These are phyloP conservation scores for Rachicladosporium sp. DNA, from an alignment of 2,329 filamentous ascomycete species.

Conservation along the genomic window DNA sequence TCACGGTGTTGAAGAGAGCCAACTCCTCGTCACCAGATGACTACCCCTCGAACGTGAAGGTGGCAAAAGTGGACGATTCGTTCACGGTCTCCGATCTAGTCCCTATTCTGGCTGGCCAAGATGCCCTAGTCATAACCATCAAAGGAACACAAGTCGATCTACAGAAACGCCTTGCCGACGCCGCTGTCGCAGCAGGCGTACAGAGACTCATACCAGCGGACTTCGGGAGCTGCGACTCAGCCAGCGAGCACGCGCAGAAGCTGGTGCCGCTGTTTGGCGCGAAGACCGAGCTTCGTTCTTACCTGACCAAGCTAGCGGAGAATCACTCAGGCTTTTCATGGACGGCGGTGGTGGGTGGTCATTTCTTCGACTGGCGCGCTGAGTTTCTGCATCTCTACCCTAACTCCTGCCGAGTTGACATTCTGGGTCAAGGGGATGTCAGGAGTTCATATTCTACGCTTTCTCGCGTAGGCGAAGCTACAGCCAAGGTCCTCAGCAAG, in stretches of 20 bases:
- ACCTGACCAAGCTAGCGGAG: conserved; percentile 35
- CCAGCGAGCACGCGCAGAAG: conserved; percentile 22
- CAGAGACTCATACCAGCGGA: conserved; percentile 51
- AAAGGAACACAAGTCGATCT: conserved; percentile 28
- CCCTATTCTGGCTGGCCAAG: conserved; percentile 41
- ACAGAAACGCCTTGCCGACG: conserved; percentile 44
- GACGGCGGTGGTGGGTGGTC: conserved; percentile 46
- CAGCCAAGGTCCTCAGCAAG: conserved; percentile 39
- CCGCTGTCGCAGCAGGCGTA: conserved; percentile 47
- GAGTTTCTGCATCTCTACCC: conserved; percentile 43
- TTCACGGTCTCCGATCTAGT: conserved; percentile 36
- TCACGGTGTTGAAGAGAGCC: conserved; percentile 44
- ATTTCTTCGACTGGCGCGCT: conserved; percentile 52
- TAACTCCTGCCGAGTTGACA: conserved; percentile 35
- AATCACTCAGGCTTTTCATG: conserved; percentile 37
- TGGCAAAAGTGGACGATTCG: conserved; percentile 36
- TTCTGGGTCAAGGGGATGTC: conserved; percentile 46
- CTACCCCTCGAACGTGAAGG: conserved; percentile 27
- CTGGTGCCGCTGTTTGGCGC: conserved; percentile 39
- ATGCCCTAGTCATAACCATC: conserved; percentile 42
- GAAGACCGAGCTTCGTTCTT: conserved; percentile 39
- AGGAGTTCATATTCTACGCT: conserved; percentile 42
- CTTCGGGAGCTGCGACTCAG: conserved; percentile 35
- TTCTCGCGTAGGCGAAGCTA: conserved; percentile 38
- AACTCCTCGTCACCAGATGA: conserved; percentile 30